Conservation (phyloP, 2,329 filamentous ascomycete species). For the Calycina marina region DNA sequence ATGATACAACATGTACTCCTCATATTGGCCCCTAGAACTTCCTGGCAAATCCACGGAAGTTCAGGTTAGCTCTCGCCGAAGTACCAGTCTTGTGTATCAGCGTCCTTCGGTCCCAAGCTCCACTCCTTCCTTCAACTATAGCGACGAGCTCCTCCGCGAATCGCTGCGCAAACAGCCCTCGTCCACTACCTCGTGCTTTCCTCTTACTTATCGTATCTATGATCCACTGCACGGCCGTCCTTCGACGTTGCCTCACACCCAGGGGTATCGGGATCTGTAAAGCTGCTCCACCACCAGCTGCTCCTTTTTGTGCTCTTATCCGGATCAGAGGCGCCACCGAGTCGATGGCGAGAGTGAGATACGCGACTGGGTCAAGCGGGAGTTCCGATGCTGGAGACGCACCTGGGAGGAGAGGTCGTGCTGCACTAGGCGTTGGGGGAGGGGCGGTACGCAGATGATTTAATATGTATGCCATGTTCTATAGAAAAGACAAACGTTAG, state of each 20-base stretch:
- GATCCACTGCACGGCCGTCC: conserved; percentile 79
- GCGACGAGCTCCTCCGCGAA: conserved; percentile 77
- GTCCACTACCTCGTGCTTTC: conserved; percentile 55
- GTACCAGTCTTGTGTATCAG: conserved; percentile 71
- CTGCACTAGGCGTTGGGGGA: conserved; percentile 59
- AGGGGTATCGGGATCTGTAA: conserved; percentile 75
- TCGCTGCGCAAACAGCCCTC: conserved; percentile 57
- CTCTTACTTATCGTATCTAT: conserved; percentile 70
- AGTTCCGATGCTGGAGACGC: conserved; percentile 65
- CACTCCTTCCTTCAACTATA: conserved; percentile 74
- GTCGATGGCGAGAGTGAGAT: conserved; percentile 82
- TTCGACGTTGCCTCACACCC: conserved; percentile 56
- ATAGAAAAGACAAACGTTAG: conserved; percentile 6
- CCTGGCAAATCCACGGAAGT: conserved; percentile 20
- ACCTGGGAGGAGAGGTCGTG: conserved; percentile 59
- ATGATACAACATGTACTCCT: conserved; percentile 5
- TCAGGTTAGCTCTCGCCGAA: conserved; percentile 59
- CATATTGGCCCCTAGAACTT: too few species aligned
- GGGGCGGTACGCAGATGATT: conserved; percentile 72
- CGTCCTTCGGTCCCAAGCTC: conserved; percentile 70
- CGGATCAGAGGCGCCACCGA: conserved; percentile 80
- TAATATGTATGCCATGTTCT: conserved; percentile 80
- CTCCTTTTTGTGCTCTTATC: conserved; percentile 60
- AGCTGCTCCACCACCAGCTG: conserved; percentile 72
- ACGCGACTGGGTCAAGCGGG: conserved; percentile 76